Conservation (phyloP, 192 early-diverging fungal genomes). For the Chytriomyces confervae region DNA sequence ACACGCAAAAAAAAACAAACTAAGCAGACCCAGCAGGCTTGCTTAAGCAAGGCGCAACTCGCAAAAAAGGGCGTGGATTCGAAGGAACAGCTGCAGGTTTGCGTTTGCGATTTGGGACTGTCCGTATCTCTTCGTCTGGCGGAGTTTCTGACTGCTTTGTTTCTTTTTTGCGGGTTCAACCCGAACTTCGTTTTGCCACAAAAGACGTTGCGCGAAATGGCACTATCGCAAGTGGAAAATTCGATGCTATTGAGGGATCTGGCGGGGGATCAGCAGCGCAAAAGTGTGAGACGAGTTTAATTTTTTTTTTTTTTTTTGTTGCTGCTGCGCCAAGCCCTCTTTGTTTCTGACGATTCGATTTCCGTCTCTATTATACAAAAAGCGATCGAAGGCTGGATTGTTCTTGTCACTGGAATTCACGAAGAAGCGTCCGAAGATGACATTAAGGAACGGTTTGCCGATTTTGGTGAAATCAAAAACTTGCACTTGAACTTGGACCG, state of each 20-base stretch:
- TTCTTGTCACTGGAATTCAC: slow-evolving; percentile 90
- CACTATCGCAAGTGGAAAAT: slow-evolving; percentile 27
- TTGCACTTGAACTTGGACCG: slow-evolving; percentile 93
- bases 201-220: background rate
- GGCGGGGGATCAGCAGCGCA: slow-evolving; percentile 44
- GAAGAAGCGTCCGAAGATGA: slow-evolving; percentile 95
- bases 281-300: slow-evolving; percentile 44
- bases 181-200: background rate
- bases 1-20: background rate
- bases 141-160: background rate
- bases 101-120: background rate
- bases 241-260: slow-evolving; percentile 46
- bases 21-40: slow-evolving; percentile 29
- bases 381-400: slow-evolving; percentile 93
- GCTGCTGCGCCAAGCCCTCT: background rate
- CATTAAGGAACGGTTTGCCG: slow-evolving; percentile 79
- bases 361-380: background rate
- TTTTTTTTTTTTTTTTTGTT: background rate
- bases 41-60: slow-evolving; percentile 44
- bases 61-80: slow-evolving; percentile 57
- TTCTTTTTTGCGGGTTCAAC: background rate
- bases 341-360: background rate
- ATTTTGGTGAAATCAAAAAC: slow-evolving; percentile 90
- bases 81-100: slow-evolving; percentile 12
- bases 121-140: background rate